Evolutionary conservation across 306 rosid species (phyloP), one percentile per base, ranked within the genome.

Genomic region (Casuarina glauca): DNA sequence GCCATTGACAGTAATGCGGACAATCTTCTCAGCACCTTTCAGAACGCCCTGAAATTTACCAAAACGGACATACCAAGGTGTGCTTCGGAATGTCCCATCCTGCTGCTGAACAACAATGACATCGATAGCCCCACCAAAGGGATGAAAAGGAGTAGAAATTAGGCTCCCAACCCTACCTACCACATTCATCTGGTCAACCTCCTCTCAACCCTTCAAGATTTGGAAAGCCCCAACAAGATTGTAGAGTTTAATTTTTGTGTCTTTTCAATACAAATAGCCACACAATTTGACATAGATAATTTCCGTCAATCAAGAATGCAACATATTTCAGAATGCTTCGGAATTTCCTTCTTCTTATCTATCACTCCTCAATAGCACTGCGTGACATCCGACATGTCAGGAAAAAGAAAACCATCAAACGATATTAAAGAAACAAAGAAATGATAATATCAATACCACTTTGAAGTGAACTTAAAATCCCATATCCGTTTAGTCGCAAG

Each of bases 1-100:
- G 35, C 92, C 97, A 85, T 94, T 94, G 72, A 94, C 98, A 71
- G 84, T 77, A 43, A 94, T 89, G 38, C 75, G 64, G 48, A 94
- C 98, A 80, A 90, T 70, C 85, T 94, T 92, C 78, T 94, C 98
- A 3, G 89, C 87, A 67, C 96, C 97, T 84, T 94, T 94, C 3
- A 94, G 87, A 86, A 94, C 98, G 52, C 98, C 98, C 83, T 94
- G 98, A 82, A 94, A 94, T 74, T 94, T 94, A 82, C 98, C 98
- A 76, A 94, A 94, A 53, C 97, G 81, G 74, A 94, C 98, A 52
- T 94, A 92, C 98, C 98, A 94, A 36, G 98, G 98, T 0, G 97
- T 90, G 78, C 97, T 90, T 38, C 95, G 84, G 76, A 94, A 94
- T 4, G 95, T 89, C 70, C 96, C 98, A 86, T 94, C 98, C 81